A percentile compares a stretch with the other conserved stretches of the same genome.
Conservation (phyloP, 208 protist genomes). For the Hexamita inflata region DNA sequence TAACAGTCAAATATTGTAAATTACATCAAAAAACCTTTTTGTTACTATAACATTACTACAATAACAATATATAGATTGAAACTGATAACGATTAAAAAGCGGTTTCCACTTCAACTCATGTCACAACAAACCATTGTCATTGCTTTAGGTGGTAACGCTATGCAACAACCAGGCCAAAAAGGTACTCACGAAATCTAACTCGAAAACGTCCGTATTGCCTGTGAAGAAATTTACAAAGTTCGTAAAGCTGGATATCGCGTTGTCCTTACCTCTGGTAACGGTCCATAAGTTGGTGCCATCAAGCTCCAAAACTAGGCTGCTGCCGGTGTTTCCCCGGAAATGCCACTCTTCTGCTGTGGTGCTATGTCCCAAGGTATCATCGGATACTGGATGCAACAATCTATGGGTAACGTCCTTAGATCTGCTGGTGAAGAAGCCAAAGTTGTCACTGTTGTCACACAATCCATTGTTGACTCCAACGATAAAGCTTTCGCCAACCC, state of each 20-base stretch:
- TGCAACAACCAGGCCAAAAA: not conserved
- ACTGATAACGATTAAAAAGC: too few relatives aligned
- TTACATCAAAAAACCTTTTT: too few relatives aligned
- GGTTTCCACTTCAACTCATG: too few relatives aligned
- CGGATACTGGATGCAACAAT: conserved; percentile 40
- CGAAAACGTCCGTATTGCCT: not conserved
- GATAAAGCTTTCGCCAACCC: conserved; percentile 42
- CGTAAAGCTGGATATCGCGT: conserved; percentile 9
- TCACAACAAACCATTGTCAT: conserved; percentile 5
- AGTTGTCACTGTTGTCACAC: conserved; percentile 35
- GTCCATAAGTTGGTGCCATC: conserved; percentile 36
- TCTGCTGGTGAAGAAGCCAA: not conserved
- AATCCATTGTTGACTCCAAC: conserved; percentile 32
- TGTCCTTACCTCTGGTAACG: conserved; percentile 30
- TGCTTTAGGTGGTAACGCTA: conserved; percentile 34
- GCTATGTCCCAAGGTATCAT: conserved; percentile 35
- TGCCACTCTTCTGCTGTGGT: conserved; percentile 26
- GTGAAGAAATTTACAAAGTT: not conserved
- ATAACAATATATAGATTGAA: too few relatives aligned
- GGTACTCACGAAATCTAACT: conserved; percentile 8
- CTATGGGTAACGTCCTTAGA: conserved; percentile 16
- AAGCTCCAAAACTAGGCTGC: conserved; percentile 19
- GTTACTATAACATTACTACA: too few relatives aligned
- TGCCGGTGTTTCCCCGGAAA: not conserved
- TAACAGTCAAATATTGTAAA: too few relatives aligned